Percentiles rank a stretch among this genome's conserved stretches.
Evolutionary conservation across 345 rosid genomes (phyloP).

Genomic region (Sapria himalayana): DNA sequence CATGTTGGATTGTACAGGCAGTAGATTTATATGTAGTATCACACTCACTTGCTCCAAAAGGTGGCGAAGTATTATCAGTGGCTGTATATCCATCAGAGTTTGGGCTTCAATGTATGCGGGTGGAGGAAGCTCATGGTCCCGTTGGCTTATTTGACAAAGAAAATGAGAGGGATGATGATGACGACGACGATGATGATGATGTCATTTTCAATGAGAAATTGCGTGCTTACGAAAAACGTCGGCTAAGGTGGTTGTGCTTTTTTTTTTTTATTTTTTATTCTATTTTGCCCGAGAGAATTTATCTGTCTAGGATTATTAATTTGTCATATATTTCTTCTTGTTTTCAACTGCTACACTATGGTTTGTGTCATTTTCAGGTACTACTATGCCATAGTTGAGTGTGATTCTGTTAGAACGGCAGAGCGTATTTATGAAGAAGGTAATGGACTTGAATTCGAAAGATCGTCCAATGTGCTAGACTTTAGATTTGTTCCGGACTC

Average conservation of each 20-base stretch:
- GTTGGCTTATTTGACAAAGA: constrained; percentile 45
- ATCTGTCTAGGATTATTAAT: not conserved
- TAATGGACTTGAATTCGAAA: constrained; percentile 80
- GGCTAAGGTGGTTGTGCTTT: constrained; percentile 37
- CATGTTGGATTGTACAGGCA: constrained; percentile 24
- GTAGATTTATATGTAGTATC: constrained; percentile 61
- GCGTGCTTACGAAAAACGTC: constrained; percentile 62
- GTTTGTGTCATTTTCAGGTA: constrained; percentile 25
- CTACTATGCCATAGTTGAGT: constrained; percentile 67
- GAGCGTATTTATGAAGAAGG: constrained; percentile 62
- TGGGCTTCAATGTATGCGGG: constrained; percentile 75
- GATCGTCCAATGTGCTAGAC: constrained; percentile 83
- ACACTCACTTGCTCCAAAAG: constrained; percentile 66
- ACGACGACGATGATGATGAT: constrained; percentile 12
- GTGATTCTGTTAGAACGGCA: constrained; percentile 68
- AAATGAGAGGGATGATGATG: constrained; percentile 17
- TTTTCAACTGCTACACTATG: no score
- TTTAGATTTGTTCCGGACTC: constrained; percentile 83
- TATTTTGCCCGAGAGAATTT: not conserved
- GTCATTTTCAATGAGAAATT: constrained; percentile 39
- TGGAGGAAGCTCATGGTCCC: constrained; percentile 89
- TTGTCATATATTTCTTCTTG: no score
- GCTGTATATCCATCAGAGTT: constrained; percentile 81
- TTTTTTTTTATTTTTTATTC: not conserved
- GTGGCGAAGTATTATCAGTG: constrained; percentile 50